These are phyloP conservation scores for Bryoerythrophyllum caledonicum DNA, from an alignment of 225 moss, liverwort and hornwort species.

Conservation along the genomic window DNA sequence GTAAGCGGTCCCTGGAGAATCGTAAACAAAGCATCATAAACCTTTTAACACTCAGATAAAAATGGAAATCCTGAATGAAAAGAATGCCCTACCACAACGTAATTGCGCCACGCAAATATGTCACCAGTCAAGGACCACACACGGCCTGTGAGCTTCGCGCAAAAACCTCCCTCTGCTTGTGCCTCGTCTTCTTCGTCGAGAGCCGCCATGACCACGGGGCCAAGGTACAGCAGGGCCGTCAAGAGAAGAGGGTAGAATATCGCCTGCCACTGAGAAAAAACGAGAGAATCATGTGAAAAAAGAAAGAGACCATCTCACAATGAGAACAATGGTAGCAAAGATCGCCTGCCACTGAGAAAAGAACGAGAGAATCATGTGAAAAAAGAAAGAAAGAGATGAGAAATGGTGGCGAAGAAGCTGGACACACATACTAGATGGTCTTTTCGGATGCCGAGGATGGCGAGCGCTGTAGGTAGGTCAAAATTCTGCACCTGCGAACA, in stretches of 20 bases:
- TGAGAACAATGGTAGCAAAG: too few relatives aligned
- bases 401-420: too few relatives aligned
- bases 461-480: constrained; percentile 41
- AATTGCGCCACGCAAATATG: constrained; percentile 86
- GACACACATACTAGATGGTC: constrained; percentile 62
- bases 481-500: constrained; percentile 32
- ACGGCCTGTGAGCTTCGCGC: constrained; percentile 24
- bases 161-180: constrained; percentile 34
- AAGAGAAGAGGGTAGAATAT: constrained; percentile 65
- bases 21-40: constrained; percentile 9
- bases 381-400: too few relatives aligned
- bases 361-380: too few relatives aligned
- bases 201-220: constrained; percentile 78
- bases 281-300: constrained; percentile 25
- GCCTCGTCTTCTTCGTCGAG: constrained; percentile 37
- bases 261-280: constrained; percentile 77
- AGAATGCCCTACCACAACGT: constrained; percentile 66
- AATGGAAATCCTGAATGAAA: neutral
- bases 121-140: constrained; percentile 46
- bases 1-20: constrained; percentile 83
- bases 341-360: too few relatives aligned
- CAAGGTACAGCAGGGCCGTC: constrained; percentile 85
- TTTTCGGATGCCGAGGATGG: constrained; percentile 66
- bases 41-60: neutral
- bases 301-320: constrained; percentile 11